Evolutionary conservation across 2,329 filamentous ascomycete genomes (phyloP).

Genomic region (Elsinoe fawcettii): DNA sequence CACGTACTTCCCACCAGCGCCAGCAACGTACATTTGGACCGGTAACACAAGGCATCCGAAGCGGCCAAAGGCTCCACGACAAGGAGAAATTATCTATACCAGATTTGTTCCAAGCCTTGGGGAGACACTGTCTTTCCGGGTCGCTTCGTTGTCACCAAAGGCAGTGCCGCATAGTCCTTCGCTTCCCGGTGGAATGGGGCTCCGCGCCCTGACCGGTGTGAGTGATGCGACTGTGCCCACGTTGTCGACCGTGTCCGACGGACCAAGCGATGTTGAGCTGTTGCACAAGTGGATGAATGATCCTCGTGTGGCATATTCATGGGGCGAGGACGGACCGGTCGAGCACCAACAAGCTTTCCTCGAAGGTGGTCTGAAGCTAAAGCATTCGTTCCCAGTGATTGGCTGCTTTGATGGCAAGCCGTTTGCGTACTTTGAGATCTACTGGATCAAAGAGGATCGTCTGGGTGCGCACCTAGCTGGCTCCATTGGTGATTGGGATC

Average conservation of each 20-base stretch:
- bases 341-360: slow-evolving; percentile 61
- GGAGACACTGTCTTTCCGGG: slow-evolving; percentile 82
- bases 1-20: slow-evolving; percentile 80
- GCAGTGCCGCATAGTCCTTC: slow-evolving; percentile 49
- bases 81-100: slow-evolving; percentile 86
- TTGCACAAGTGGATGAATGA: slow-evolving; percentile 85
- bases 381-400: slow-evolving; percentile 82
- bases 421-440: slow-evolving; percentile 96
- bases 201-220: slow-evolving; percentile 35
- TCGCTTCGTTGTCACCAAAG: slow-evolving; percentile 61
- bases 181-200: slow-evolving; percentile 15
- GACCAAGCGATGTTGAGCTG: slow-evolving; percentile 55
- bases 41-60: slow-evolving; percentile 76
- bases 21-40: slow-evolving; percentile 72
- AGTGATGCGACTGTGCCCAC: slow-evolving; percentile 42
- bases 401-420: slow-evolving; percentile 91
- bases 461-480: slow-evolving; percentile 61
- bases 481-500: slow-evolving; percentile 68
- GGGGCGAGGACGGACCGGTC: slow-evolving; percentile 59
- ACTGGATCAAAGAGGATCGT: slow-evolving; percentile 92
- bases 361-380: slow-evolving; percentile 52
- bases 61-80: slow-evolving; percentile 77
- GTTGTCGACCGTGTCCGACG: slow-evolving; percentile 24
- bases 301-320: slow-evolving; percentile 74
- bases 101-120: slow-evolving; percentile 74